A percentile compares a stretch with the other conserved stretches of the same genome.
These are phyloP conservation scores for Candida corydali DNA, from an alignment of 805 yeast species.

Conservation along the genomic window DNA sequence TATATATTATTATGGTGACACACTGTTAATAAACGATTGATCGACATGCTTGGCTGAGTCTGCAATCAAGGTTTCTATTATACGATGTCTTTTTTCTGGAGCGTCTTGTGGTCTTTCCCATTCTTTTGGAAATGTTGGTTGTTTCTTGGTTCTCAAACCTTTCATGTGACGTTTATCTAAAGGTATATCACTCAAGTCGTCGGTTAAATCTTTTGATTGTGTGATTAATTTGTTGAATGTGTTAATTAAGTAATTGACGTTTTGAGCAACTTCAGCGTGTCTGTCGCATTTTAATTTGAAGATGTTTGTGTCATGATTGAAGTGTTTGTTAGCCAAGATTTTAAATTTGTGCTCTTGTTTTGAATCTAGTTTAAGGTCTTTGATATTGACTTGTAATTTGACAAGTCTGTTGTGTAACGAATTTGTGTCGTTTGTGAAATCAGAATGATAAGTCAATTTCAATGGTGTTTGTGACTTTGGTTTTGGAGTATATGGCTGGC, in stretches of 20 bases:
- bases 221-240: conserved; percentile 55
- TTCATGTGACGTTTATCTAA: conserved; percentile 71
- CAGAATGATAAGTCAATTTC: conserved; percentile 60
- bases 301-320: conserved; percentile 53
- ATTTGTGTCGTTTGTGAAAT: conserved; percentile 67
- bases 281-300: conserved; percentile 63
- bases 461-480: conserved; percentile 47
- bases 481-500: conserved; percentile 60
- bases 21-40: conserved; percentile 22
- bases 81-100: conserved; percentile 42
- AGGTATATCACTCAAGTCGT: conserved; percentile 73
- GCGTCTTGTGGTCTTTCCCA: conserved; percentile 74
- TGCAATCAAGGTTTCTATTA: conserved; percentile 30
- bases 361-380: conserved; percentile 49
- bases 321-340: conserved; percentile 75
- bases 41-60: conserved; percentile 30
- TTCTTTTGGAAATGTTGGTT: conserved; percentile 61
- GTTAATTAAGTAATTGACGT: conserved; percentile 68
- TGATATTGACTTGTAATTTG: conserved; percentile 49
- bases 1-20: conserved; percentile 16
- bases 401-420: conserved; percentile 67
- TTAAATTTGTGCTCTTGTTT: conserved; percentile 68
- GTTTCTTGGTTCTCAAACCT: conserved; percentile 20
- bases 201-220: conserved; percentile 62
- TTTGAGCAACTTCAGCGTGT: conserved; percentile 78